These are phyloP conservation scores for Scheffersomyces insectosa DNA, from an alignment of 1,139 yeast species.

Conservation along the genomic window DNA sequence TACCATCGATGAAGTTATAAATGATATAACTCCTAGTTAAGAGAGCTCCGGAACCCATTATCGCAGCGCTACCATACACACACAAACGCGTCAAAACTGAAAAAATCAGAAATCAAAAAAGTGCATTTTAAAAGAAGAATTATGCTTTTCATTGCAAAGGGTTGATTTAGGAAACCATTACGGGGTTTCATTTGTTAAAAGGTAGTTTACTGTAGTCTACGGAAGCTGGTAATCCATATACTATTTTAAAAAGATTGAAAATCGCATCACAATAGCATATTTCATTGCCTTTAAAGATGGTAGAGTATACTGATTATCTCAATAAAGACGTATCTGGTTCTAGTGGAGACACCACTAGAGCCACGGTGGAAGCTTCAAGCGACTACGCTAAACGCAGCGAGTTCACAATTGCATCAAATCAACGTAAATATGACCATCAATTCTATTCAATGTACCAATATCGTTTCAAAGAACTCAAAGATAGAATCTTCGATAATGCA, in stretches of 20 bases:
- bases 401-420: constrained; percentile 5
- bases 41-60: too few relatives aligned
- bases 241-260: background rate
- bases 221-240: background rate
- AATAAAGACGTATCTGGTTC: constrained; percentile 2
- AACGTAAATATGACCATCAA: constrained; percentile 63
- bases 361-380: background rate
- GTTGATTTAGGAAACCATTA: too few relatives aligned
- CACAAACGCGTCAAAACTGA: too few relatives aligned
- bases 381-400: constrained; percentile 5
- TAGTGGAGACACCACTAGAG: background rate
- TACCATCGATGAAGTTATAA: too few relatives aligned
- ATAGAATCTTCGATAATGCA: constrained; percentile 52
- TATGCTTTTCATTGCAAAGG: too few relatives aligned
- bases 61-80: too few relatives aligned
- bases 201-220: too few relatives aligned
- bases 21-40: too few relatives aligned
- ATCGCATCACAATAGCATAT: background rate
- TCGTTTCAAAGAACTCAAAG: constrained; percentile 56
- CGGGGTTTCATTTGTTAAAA: too few relatives aligned
- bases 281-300: constrained; percentile 1
- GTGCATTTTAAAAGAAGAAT: background rate
- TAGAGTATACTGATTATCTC: constrained; percentile 4
- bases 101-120: background rate
- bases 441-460: constrained; percentile 73